These are phyloP conservation scores for Metschnikowia peoriensis DNA, from an alignment of 805 yeast species.

Conservation along the genomic window DNA sequence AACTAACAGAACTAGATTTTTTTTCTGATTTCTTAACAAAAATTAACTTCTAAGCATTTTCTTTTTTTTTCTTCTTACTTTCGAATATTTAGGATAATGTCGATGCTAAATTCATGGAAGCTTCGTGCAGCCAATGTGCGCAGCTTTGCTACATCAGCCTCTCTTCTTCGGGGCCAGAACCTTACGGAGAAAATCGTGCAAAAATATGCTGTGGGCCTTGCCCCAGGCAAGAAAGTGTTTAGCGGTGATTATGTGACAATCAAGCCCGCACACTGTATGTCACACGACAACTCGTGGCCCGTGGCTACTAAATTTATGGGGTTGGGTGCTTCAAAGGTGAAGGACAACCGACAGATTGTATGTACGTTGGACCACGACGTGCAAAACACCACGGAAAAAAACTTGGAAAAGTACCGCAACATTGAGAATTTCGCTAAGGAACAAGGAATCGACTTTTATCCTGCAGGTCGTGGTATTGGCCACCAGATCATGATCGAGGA, in stretches of 20 bases:
- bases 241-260: constrained; percentile 95
- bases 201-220: constrained; percentile 82
- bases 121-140: constrained; percentile 8
- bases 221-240: constrained; percentile 70
- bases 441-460: constrained; percentile 94
- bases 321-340: constrained; percentile 81
- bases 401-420: constrained; percentile 81
- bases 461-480: constrained; percentile 99
- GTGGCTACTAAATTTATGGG: constrained; percentile 96
- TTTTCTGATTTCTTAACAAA: no score
- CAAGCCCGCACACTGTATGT: constrained; percentile 96
- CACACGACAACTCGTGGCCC: constrained; percentile 99
- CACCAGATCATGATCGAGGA: constrained; percentile 99
- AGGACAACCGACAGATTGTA: constrained; percentile 87
- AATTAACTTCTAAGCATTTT: background rate
- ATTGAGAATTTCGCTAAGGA: constrained; percentile 85
- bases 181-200: constrained; percentile 95
- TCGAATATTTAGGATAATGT: constrained; percentile 4
- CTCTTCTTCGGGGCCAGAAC: constrained; percentile 58
- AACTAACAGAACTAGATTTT: background rate
- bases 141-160: constrained; percentile 18
- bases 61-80: background rate
- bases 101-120: constrained; percentile 11
- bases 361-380: constrained; percentile 98
- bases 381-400: constrained; percentile 87